Evolutionary conservation across 805 yeast genomes (phyloP).

Genomic region (Cyberlindnera nakhonratchasimensis): DNA sequence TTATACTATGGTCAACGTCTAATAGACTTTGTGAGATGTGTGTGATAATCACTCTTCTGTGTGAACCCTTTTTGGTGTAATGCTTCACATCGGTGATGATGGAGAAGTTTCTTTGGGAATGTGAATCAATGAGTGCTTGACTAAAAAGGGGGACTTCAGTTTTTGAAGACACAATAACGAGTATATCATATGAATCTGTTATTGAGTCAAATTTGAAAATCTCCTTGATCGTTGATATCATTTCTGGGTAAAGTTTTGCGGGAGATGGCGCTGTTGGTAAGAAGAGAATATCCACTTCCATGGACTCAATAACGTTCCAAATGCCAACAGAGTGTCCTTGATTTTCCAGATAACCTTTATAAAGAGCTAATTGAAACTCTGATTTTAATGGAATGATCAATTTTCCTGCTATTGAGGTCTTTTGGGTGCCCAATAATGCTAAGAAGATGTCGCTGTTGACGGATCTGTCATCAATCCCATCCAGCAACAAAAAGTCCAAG

Average conservation of each 20-base stretch:
- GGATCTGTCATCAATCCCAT: conserved; percentile 11
- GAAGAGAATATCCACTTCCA: conserved; percentile 6
- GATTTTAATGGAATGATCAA: conserved; percentile 10
- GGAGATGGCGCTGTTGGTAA: conserved; percentile 1
- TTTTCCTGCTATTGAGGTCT: not conserved
- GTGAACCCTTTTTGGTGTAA: conserved; percentile 6
- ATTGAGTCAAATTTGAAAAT: conserved; percentile 5
- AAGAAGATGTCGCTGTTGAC: conserved; percentile 11
- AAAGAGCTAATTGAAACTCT: not conserved
- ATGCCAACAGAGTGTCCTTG: not conserved
- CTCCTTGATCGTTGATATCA: not conserved
- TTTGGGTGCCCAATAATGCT: conserved; percentile 3
- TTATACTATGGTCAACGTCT: conserved; percentile 8
- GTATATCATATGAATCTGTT: conserved; percentile 9
- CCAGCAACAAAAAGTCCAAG: conserved; percentile 13
- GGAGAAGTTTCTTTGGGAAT: conserved; percentile 3
- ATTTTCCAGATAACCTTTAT: conserved; percentile 1
- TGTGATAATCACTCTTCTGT: conserved; percentile 8
- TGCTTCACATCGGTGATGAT: conserved; percentile 8
- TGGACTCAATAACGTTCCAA: conserved; percentile 1
- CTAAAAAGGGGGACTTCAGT: not conserved
- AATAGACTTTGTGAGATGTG: not conserved
- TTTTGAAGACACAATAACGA: conserved; percentile 5
- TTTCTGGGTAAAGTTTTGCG: conserved; percentile 2
- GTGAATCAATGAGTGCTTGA: not conserved